A percentile compares a stretch with the other conserved stretches of the same genome.
Evolutionary conservation across 257 asterid species (phyloP).

Genomic region (Penstemon eatonii): DNA sequence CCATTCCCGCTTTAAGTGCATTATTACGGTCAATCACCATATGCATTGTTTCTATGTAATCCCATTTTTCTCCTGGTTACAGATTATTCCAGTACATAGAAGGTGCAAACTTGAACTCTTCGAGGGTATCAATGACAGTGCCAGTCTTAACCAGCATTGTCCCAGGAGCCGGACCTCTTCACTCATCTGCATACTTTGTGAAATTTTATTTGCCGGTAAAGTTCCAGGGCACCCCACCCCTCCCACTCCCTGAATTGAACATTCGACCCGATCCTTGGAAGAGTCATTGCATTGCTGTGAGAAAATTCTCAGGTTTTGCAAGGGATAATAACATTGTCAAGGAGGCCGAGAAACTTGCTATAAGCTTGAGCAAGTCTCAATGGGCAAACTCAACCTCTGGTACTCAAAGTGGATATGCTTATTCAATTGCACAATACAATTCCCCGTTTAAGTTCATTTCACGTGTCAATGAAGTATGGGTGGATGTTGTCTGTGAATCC

Average conservation of each 20-base stretch:
- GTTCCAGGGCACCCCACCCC: constrained; percentile 67
- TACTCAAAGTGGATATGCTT: constrained; percentile 46
- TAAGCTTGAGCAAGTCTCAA: constrained; percentile 60
- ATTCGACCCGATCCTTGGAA: constrained; percentile 56
- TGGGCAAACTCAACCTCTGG: constrained; percentile 64
- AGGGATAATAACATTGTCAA: constrained; percentile 68
- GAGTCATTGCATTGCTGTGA: constrained; percentile 70
- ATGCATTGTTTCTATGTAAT: not conserved
- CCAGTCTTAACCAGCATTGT: constrained; percentile 83
- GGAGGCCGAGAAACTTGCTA: constrained; percentile 78
- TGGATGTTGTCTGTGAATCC: constrained; percentile 58
- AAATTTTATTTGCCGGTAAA: constrained; percentile 53
- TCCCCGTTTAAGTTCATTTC: constrained; percentile 60
- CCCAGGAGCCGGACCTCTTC: constrained; percentile 85
- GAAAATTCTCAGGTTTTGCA: constrained; percentile 80
- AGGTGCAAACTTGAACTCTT: constrained; percentile 80
- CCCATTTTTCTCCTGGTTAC: constrained; percentile 12
- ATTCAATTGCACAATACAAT: constrained; percentile 80
- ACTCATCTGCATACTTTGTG: constrained; percentile 70
- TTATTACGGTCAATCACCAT: no score
- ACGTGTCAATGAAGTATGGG: constrained; percentile 84
- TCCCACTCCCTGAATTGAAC: constrained; percentile 75
- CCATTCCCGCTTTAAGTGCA: no score
- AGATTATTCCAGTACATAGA: constrained; percentile 75
- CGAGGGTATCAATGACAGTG: constrained; percentile 64